These are phyloP conservation scores for Trichoderma gracile DNA, from an alignment of 2,329 filamentous ascomycete species.

Conservation along the genomic window DNA sequence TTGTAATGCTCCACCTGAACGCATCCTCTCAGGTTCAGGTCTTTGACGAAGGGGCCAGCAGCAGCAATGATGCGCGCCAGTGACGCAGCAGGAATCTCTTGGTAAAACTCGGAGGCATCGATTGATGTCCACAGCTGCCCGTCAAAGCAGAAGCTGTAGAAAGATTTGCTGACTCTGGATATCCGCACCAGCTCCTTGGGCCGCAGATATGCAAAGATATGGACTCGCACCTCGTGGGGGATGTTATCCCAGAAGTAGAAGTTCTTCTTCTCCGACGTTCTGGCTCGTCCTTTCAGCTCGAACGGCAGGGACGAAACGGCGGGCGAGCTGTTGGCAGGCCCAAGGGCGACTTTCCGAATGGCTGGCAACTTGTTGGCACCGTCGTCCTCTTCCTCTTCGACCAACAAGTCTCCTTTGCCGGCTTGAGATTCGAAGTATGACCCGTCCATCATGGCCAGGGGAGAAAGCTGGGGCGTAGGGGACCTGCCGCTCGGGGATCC, in stretches of 20 bases:
- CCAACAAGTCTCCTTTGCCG: constrained; percentile 44
- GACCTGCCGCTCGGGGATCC: constrained; percentile 35
- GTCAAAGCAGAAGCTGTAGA: constrained; percentile 85
- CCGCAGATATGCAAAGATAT: constrained; percentile 72
- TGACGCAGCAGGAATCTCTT: constrained; percentile 79
- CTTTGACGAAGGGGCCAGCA: constrained; percentile 85
- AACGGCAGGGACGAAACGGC: constrained; percentile 63
- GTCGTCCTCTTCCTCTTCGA: constrained; percentile 35
- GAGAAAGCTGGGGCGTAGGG: constrained; percentile 43
- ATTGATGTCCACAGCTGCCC: constrained; percentile 89
- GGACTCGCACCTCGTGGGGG: constrained; percentile 78
- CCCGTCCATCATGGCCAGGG: constrained; percentile 41
- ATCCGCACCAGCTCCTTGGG: constrained; percentile 79
- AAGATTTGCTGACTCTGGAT: constrained; percentile 75
- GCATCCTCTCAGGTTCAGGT: constrained; percentile 88
- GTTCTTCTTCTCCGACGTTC: constrained; percentile 48
- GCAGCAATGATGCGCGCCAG: constrained; percentile 81
- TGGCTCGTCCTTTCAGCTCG: constrained; percentile 41
- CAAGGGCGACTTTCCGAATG: constrained; percentile 57
- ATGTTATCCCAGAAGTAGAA: constrained; percentile 77
- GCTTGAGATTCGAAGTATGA: constrained; percentile 44
- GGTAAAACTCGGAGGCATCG: constrained; percentile 84
- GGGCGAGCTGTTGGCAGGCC: constrained; percentile 42
- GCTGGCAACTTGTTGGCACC: constrained; percentile 51
- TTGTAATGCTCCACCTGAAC: constrained; percentile 84